These are phyloP conservation scores for Pilatotrama ljubarskyi DNA, from an alignment of 768 basidiomycete genomes.

Conservation along the genomic window DNA sequence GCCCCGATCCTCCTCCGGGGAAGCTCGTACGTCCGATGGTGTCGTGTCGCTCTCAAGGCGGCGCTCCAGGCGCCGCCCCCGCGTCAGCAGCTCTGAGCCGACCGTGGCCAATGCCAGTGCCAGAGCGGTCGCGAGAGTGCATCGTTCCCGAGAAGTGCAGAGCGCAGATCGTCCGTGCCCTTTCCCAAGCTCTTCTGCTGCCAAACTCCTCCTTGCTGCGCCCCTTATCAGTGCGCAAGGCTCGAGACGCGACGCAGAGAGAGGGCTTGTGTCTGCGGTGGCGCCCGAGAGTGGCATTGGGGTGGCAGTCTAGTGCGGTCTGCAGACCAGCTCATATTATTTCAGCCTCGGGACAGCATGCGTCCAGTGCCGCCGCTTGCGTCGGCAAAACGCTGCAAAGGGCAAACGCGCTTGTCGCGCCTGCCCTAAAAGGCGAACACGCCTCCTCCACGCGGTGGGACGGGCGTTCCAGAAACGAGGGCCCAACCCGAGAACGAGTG, in stretches of 20 bases:
- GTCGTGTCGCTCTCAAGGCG: conserved; percentile 19
- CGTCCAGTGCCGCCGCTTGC: conserved; percentile 14
- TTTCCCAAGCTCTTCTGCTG: conserved; percentile 10
- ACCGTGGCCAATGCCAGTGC: background rate
- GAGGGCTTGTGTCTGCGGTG: background rate
- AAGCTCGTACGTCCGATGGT: conserved; percentile 15
- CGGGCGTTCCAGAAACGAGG: conserved; percentile 29
- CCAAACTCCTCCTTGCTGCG: conserved; percentile 14
- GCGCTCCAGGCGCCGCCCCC: background rate
- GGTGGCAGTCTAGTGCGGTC: conserved; percentile 4
- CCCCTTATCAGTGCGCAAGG: conserved; percentile 15
- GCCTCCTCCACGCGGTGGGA: conserved; percentile 36
- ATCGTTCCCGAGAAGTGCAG: conserved; percentile 1
- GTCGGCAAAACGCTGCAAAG: conserved; percentile 16
- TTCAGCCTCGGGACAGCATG: conserved; percentile 8
- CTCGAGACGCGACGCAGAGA: conserved; percentile 1
- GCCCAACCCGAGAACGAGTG: conserved; percentile 10
- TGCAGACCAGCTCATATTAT: background rate
- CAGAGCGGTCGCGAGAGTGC: background rate
- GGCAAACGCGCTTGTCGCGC: conserved; percentile 25
- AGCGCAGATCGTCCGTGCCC: conserved; percentile 18
- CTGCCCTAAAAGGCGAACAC: conserved; percentile 35
- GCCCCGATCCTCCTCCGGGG: conserved; percentile 15
- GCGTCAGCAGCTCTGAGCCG: conserved; percentile 14
- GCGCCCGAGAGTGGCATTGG: background rate